Evolutionary conservation across 2,329 filamentous ascomycete species (phyloP).

Genomic region (Claviceps maximensis): DNA sequence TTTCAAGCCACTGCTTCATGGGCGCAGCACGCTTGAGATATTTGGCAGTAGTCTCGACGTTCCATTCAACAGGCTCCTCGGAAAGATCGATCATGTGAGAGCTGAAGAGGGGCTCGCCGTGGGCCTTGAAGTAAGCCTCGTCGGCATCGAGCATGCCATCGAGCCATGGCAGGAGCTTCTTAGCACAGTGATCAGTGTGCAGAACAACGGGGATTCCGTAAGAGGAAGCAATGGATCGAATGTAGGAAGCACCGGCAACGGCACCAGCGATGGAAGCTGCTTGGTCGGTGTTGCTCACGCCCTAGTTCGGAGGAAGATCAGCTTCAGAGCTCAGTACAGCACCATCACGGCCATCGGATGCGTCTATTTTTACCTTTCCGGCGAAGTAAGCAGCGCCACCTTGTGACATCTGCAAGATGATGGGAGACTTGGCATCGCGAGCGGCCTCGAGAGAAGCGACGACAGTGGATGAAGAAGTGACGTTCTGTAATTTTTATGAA

Average conservation of each 20-base stretch:
- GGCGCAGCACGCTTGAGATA: conserved; percentile 91
- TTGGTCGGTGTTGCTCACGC: conserved; percentile 69
- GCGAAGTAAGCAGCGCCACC: conserved; percentile 89
- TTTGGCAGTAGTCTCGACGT: conserved; percentile 81
- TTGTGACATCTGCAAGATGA: conserved; percentile 88
- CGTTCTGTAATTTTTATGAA: conserved; percentile 39
- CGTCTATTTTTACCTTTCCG: conserved; percentile 48
- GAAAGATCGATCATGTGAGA: conserved; percentile 98
- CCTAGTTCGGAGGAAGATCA: conserved; percentile 25
- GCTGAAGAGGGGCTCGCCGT: conserved; percentile 86
- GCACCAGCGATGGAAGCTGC: conserved; percentile 78
- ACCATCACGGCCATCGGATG: background rate
- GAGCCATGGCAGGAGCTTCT: conserved; percentile 98
- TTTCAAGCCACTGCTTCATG: conserved; percentile 99
- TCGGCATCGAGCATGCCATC: conserved; percentile 92
- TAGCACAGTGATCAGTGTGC: conserved; percentile 97
- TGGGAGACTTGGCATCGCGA: conserved; percentile 77
- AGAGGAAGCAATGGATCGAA: conserved; percentile 70
- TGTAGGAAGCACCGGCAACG: conserved; percentile 84
- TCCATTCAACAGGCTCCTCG: conserved; percentile 80
- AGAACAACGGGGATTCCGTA: conserved; percentile 89
- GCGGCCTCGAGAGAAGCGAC: conserved; percentile 89
- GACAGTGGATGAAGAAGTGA: conserved; percentile 71
- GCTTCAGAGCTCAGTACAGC: background rate
- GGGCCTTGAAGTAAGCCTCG: conserved; percentile 86